Evolutionary conservation across 1,284 basidiomycete species (phyloP), one percentile per base, ranked within the genome.

Genomic region (Pterulicium gracile): DNA sequence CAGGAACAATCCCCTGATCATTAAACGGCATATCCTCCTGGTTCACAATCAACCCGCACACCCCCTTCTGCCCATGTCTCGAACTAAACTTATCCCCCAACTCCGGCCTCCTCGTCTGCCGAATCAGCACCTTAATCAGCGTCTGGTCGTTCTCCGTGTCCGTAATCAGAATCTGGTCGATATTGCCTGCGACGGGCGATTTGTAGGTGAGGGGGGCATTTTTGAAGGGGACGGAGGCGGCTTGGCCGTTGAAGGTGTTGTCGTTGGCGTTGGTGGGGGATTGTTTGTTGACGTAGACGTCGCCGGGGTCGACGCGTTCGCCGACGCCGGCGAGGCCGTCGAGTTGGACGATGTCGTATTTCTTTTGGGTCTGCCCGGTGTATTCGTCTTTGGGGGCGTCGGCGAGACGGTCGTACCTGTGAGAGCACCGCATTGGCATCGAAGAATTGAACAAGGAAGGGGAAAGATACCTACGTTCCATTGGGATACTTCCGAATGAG

Each of bases 21-120:
- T 94, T 97, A 73, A 99, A 99, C 3, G 96, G 96, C 92, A 99
- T 88, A 65, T 99, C 96, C 57, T 93, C 92, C 60, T 98, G 96
- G 56, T 93, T 95, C 45, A 98, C 95, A 59, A 98, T 98, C 59
- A 99, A 66, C 15, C 96, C 96, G 64, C 94, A 98, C 13, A 98
- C 96, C 52, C 96, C 96, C 67, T 99, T 99, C 67, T 99, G 96
- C 36, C 96, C 96, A 63, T 99, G 96, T 52, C 96, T 73, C 2
- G 90, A 94, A 35, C 94, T 97, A 62, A 99, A 99, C 68, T 99
- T 99, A 71, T 99, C 96, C 2, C 96, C 96, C 7, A 98, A 70
- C 59, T 99, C 96, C 20, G 96, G 96, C 44, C 92, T 75, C 57
- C 96, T 78, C 18, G 96, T 99, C 69, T 98, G 96, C 32, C 96